Conservation (phyloP, 2,329 filamentous ascomycete species). For the Venturia nashicola region DNA sequence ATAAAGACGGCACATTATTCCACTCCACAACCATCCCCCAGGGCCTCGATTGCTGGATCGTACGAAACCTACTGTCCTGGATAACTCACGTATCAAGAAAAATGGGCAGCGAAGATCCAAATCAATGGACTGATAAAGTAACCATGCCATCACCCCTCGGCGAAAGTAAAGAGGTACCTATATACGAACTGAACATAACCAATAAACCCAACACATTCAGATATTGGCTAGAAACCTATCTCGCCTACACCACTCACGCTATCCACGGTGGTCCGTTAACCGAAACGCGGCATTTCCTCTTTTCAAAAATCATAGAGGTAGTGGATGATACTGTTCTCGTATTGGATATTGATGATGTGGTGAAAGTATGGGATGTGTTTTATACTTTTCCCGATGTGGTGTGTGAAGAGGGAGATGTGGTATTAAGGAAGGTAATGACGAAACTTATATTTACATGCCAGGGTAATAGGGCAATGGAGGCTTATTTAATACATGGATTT, state of each 20-base stretch:
- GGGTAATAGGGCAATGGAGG: background rate
- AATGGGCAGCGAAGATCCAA: background rate
- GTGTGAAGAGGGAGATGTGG: background rate
- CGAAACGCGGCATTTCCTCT: background rate
- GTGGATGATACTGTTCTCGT: background rate
- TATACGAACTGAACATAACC: background rate
- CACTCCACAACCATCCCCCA: background rate
- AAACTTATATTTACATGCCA: background rate
- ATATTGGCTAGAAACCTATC: background rate
- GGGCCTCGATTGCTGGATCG: background rate
- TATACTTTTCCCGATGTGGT: background rate
- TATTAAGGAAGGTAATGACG: background rate
- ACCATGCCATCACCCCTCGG: background rate
- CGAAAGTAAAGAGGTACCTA: background rate
- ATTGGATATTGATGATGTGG: background rate
- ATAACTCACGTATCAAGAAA: background rate
- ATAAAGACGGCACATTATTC: background rate
- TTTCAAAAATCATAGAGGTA: background rate
- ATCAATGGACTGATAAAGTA: background rate
- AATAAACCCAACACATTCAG: background rate
- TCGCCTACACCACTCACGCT: background rate
- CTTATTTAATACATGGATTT: background rate
- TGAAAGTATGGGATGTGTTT: background rate
- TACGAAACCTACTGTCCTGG: background rate
- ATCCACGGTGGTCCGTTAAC: background rate